A percentile compares a stretch with the other conserved stretches of the same genome.
These are phyloP conservation scores for Laburnicola sp. DNA, from an alignment of 2,329 filamentous ascomycete genomes.

Conservation along the genomic window DNA sequence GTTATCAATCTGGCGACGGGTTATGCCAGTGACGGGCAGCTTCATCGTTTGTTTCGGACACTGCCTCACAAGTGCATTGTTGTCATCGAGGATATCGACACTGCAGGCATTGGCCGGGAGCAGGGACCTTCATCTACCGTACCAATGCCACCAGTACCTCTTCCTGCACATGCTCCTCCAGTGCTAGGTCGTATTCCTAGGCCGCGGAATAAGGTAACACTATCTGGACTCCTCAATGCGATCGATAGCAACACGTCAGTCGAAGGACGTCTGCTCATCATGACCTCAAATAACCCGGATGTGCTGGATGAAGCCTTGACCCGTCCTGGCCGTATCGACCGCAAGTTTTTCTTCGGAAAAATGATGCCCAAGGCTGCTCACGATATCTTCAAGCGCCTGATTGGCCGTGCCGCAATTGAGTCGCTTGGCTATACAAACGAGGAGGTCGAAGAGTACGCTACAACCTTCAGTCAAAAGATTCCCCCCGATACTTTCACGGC, in stretches of 20 bases:
- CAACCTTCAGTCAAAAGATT: slow-evolving; percentile 30
- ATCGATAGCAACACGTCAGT: slow-evolving; percentile 24
- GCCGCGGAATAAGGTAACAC: slow-evolving; percentile 11
- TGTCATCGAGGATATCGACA: slow-evolving; percentile 49
- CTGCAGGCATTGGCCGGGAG: slow-evolving; percentile 37
- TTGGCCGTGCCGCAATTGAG: slow-evolving; percentile 29
- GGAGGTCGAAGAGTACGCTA: slow-evolving; percentile 28
- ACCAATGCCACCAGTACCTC: slow-evolving; percentile 7
- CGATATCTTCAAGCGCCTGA: slow-evolving; percentile 37
- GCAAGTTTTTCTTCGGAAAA: slow-evolving; percentile 17
- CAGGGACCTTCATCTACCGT: background rate
- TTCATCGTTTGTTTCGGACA: slow-evolving; percentile 36
- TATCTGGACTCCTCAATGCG: slow-evolving; percentile 28
- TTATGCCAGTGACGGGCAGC: slow-evolving; percentile 30
- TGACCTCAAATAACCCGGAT: slow-evolving; percentile 29
- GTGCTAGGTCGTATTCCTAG: no score
- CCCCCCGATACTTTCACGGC: slow-evolving; percentile 35
- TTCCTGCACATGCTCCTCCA: background rate
- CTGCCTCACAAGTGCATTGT: slow-evolving; percentile 46
- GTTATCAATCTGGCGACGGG: slow-evolving; percentile 40
- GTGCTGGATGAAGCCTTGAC: slow-evolving; percentile 24
- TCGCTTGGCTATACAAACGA: slow-evolving; percentile 20
- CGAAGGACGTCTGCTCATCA: slow-evolving; percentile 28
- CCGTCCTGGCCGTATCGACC: slow-evolving; percentile 27
- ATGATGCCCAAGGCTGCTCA: slow-evolving; percentile 24